A percentile compares a stretch with the other conserved stretches of the same genome.
Evolutionary conservation across 1,284 basidiomycete genomes (phyloP).

Genomic region (Ustilago cynodontis): DNA sequence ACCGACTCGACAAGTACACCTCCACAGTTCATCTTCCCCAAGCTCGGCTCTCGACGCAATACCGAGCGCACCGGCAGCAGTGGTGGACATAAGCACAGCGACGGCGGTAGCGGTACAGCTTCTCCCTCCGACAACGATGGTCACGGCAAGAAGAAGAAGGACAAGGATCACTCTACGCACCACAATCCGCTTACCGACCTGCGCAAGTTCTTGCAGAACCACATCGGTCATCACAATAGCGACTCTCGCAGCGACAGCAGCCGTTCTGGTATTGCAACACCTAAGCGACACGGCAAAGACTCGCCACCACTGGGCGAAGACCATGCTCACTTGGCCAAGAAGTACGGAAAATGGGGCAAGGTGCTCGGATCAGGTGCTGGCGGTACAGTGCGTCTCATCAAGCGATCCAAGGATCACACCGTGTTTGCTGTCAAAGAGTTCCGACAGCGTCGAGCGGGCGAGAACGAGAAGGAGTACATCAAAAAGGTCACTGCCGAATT

Average conservation of each 20-base stretch:
- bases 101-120: constrained; percentile 35
- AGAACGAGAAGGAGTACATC: constrained; percentile 96
- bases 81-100: constrained; percentile 24
- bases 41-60: constrained; percentile 59
- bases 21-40: constrained; percentile 66
- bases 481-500: constrained; percentile 99
- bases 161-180: constrained; percentile 43
- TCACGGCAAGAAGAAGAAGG: constrained; percentile 57
- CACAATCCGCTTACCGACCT: constrained; percentile 62
- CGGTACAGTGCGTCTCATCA: constrained; percentile 96
- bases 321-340: constrained; percentile 92
- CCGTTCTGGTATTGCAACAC: constrained; percentile 53
- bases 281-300: constrained; percentile 64
- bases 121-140: constrained; percentile 46
- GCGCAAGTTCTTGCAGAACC: constrained; percentile 63
- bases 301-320: constrained; percentile 71
- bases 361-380: constrained; percentile 95
- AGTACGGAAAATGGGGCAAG: constrained; percentile 99
- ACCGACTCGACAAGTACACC: constrained; percentile 46
- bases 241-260: constrained; percentile 51
- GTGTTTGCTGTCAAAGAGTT: constrained; percentile 99
- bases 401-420: constrained; percentile 75
- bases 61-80: constrained; percentile 28
- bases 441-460: constrained; percentile 85
- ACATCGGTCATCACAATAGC: constrained; percentile 64